These are phyloP conservation scores for Yamadazyma endophytica DNA, from an alignment of 805 yeast species.

Conservation along the genomic window DNA sequence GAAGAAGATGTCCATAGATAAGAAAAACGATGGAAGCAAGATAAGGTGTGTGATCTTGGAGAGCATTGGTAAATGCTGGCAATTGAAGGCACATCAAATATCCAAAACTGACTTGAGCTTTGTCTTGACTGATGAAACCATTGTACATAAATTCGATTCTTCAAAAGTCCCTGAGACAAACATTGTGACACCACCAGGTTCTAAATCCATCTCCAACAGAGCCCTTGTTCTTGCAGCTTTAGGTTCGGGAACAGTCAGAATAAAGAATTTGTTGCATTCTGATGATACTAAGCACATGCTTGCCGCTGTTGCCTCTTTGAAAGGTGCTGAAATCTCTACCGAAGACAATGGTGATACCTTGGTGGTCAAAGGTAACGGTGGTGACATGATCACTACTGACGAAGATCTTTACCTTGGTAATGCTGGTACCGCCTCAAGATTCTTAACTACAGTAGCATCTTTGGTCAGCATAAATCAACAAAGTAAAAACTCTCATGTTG, in stretches of 20 bases:
- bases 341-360: slow-evolving; percentile 90
- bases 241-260: slow-evolving; percentile 77
- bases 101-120: slow-evolving; percentile 76
- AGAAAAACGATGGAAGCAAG: slow-evolving; percentile 90
- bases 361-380: slow-evolving; percentile 82
- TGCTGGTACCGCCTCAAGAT: slow-evolving; percentile 97
- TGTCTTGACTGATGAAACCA: slow-evolving; percentile 75
- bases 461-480: slow-evolving; percentile 49
- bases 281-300: slow-evolving; percentile 97
- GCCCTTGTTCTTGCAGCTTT: slow-evolving; percentile 91
- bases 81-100: slow-evolving; percentile 81
- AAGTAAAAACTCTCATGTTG: slow-evolving; percentile 38
- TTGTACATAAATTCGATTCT: slow-evolving; percentile 55
- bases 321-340: slow-evolving; percentile 77
- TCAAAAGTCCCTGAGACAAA: slow-evolving; percentile 34
- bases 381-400: slow-evolving; percentile 58
- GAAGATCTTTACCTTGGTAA: slow-evolving; percentile 85
- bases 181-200: slow-evolving; percentile 84
- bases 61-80: slow-evolving; percentile 84
- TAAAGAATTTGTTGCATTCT: slow-evolving; percentile 85
- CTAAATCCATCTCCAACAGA: slow-evolving; percentile 94
- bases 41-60: slow-evolving; percentile 84
- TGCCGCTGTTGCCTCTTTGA: slow-evolving; percentile 71
- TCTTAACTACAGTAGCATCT: slow-evolving; percentile 89
- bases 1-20: slow-evolving; percentile 89